phyloP scores from a whole-genome alignment of 2,329 filamentous ascomycete genomes.

The Calonectria montana region DNA sequence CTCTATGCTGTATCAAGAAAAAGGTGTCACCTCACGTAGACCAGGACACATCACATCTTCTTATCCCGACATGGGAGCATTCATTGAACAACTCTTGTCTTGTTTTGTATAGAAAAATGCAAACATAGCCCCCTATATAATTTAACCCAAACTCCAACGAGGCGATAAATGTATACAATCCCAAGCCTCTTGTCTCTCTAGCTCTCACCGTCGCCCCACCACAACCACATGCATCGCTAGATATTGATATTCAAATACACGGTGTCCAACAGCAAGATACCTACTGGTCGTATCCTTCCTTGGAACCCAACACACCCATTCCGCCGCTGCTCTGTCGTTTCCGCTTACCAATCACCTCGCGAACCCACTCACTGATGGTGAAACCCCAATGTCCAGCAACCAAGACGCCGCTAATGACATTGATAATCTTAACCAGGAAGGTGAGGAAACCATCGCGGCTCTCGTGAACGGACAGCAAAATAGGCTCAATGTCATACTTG shows the following conservation, averaged over 20 bases:
- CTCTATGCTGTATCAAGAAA: too few species aligned
- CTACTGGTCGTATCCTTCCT: conserved; percentile 50
- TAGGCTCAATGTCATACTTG: conserved; percentile 99
- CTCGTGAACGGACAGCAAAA: conserved; percentile 87
- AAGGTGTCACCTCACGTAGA: too few species aligned
- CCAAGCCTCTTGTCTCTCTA: conserved; percentile 31
- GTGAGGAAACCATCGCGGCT: conserved; percentile 79
- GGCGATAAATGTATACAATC: conserved; percentile 27
- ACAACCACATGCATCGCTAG: conserved; percentile 25
- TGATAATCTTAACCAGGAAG: conserved; percentile 85
- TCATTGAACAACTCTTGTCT: conserved; percentile 13
- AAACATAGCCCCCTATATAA: conserved; percentile 30
- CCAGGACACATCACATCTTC: too few species aligned
- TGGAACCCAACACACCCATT: conserved; percentile 63
- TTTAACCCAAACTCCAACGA: conserved; percentile 40
- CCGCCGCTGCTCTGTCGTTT: conserved; percentile 55
- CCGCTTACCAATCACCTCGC: conserved; percentile 64
- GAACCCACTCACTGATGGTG: conserved; percentile 82
- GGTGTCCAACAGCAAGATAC: not conserved
- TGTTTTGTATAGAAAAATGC: conserved; percentile 20
- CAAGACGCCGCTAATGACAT: conserved; percentile 89
- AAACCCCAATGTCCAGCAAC: conserved; percentile 96
- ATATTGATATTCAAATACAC: conserved; percentile 18
- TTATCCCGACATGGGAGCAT: too few species aligned
- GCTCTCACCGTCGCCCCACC: conserved; percentile 17